Evolutionary conservation across 2,329 filamentous ascomycete species (phyloP).

Genomic region (Ophiostoma sp.): DNA sequence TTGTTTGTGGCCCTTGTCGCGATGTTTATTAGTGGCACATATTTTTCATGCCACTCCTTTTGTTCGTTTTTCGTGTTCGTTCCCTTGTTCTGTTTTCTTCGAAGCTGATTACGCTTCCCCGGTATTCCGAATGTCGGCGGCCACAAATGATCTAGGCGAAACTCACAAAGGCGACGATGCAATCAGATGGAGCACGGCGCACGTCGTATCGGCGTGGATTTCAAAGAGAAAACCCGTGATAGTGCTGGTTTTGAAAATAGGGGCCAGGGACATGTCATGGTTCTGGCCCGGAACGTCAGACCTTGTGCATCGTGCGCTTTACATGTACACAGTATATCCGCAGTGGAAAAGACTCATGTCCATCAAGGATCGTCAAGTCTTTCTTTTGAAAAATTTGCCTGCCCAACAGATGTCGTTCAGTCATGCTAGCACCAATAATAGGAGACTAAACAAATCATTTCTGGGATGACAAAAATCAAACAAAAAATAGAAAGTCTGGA

Average conservation of each 20-base stretch:
- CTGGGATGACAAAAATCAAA: background rate
- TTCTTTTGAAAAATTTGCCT: background rate
- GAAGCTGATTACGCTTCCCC: constrained; percentile 12
- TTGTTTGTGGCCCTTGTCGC: background rate
- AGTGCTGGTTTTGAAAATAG: background rate
- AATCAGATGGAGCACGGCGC: background rate
- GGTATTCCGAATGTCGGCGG: constrained; percentile 2
- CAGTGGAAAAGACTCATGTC: constrained; percentile 11
- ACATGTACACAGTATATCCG: background rate
- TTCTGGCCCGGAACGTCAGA: background rate
- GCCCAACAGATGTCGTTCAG: background rate
- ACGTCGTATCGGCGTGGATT: constrained; percentile 12
- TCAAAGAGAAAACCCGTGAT: background rate
- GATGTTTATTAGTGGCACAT: constrained; percentile 6
- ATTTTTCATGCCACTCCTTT: background rate
- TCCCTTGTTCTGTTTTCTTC: background rate
- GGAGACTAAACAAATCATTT: background rate
- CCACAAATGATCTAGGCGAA: constrained; percentile 4
- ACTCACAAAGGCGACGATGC: background rate
- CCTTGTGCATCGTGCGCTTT: background rate
- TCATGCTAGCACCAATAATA: background rate
- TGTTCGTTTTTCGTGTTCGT: background rate
- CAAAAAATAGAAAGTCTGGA: background rate
- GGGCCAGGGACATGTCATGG: background rate
- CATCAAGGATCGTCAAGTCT: background rate